Conservation (phyloP, 2,329 filamentous ascomycete genomes). For the Alternaria novae-zelandiae region DNA sequence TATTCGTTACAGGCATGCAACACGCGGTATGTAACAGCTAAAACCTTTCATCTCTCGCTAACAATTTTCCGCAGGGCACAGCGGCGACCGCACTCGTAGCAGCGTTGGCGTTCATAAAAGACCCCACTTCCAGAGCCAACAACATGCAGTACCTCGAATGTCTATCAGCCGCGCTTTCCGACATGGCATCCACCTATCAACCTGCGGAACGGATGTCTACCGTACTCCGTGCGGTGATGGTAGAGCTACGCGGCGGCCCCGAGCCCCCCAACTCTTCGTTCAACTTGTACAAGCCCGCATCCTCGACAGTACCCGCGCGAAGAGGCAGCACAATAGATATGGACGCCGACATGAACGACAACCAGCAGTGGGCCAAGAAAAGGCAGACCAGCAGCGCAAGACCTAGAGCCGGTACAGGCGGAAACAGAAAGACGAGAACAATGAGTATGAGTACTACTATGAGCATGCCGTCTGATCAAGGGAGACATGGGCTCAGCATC, state of each 20-base stretch:
- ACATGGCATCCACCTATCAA: slow-evolving; percentile 62
- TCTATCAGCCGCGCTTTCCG: slow-evolving; percentile 58
- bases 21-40: slow-evolving; percentile 50
- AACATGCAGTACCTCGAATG: slow-evolving; percentile 61
- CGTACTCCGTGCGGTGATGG: slow-evolving; percentile 60
- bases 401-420: slow-evolving; percentile 23
- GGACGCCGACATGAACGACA: slow-evolving; percentile 15
- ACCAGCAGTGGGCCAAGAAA: slow-evolving; percentile 25
- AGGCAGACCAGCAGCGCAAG: slow-evolving; percentile 31
- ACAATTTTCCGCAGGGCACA: slow-evolving; percentile 50
- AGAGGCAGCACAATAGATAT: slow-evolving; percentile 34
- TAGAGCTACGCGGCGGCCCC: slow-evolving; percentile 50
- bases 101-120: slow-evolving; percentile 51
- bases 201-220: slow-evolving; percentile 62
- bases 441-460: slow-evolving; percentile 5
- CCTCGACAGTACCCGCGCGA: slow-evolving; percentile 37
- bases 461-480: slow-evolving; percentile 6
- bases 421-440: background rate
- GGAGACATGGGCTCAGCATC: slow-evolving; percentile 26
- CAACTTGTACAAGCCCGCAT: slow-evolving; percentile 35
- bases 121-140: slow-evolving; percentile 47
- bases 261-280: slow-evolving; percentile 15
- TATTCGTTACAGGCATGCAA: slow-evolving; percentile 59
- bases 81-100: slow-evolving; percentile 62
- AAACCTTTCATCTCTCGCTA: background rate